Evolutionary conservation across 441 rosid species (phyloP), one percentile per base, ranked within the genome.

Genomic region (Adansonia madagascariensis): DNA sequence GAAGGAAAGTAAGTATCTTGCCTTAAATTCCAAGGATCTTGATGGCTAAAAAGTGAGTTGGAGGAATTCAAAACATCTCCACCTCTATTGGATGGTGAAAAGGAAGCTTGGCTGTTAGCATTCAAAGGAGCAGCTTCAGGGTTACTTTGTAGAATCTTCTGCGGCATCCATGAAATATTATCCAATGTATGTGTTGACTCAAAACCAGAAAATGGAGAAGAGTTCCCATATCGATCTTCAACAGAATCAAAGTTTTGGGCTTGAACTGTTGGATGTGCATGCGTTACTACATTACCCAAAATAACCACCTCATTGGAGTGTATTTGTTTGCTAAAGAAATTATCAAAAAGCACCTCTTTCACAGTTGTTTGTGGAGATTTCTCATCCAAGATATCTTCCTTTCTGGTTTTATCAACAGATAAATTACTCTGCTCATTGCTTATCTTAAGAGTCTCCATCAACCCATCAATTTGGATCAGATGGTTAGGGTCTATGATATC

Each of bases 1-100:
- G 89, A 91, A 85, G 83, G 90, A 69, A 87, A 82, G 72, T 83
- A 87, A 72, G 80, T 39, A 69, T 86, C 91, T 62, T 84, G 85
- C 72, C 68, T 85, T 56, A 88, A 76, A 81, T 80, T 87, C 91
- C 91, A 90, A 60, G 93, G 94, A 81, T 90, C 92, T 85, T 90
- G 94, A 80, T 82, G 86, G 81, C 88, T 86, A 82, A 89, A 92
- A 76, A 90, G 85, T 35, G 94, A 89, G 65, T 86, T 80, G 9
- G 97, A 84, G 39, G 88, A 87, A 77, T 86, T 90, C 71, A 75
- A 88, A 68, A 81, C 73, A 71, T 84, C 89, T 62, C 71, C 83
- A 43, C 55, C 80, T 73, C 66, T 61, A 75, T 73, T 31, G 12
- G 81, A 74, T 79, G 87, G 78, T 69, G 85, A 73, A 31, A 78